Base-by-base conservation (phyloP, 1,284 basidiomycete genomes). In the Trichosporon sp. region DNA sequence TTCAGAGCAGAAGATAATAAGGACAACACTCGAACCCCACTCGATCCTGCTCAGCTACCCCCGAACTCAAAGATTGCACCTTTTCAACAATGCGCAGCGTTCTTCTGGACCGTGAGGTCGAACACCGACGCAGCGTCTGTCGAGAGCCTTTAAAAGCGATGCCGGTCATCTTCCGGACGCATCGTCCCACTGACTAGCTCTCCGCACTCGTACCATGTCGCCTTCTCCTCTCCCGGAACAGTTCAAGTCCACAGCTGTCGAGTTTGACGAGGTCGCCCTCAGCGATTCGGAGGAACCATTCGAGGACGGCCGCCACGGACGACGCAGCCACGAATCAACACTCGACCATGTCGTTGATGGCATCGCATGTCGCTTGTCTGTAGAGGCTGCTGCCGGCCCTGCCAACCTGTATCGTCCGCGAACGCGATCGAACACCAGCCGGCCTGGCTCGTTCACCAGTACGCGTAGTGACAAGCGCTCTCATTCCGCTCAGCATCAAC, bases 331-430 rank as follows among this genome's bases (percentile, higher is more conserved):
- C 3, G 59, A 61, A 11, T 61, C 59, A 1, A 61, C 6, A 12
- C 37, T 61, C 16, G 32, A 61, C 32, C 59, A 61, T 12, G 16
- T 61, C 59, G 31, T 61, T 8, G 59, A 61, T 32, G 59, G 59
- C 32, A 16, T 61, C 12, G 59, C 59, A 16, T 14, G 59, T 8
- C 59, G 59, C 5, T 35, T 74, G n/a, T 68, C 66, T 0, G 73
- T 71, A 37, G 73, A 74, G 21, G 73, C 73, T 0, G 68, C 66
- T 5, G 70, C 68, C 1, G 71, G 68, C 4, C 65, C 70, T 3
- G 65, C 71, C 1, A 70, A 70, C 2, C 68, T 72, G 12, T 74
- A 74, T 35, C 68, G 71, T 4, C 48, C 69, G 8, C 73, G 73
- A 5, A 69, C 71, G 2, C 65, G 48, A 6, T 70, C 69, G 5